These are phyloP conservation scores for Oxyria digyna DNA, from an alignment of 148 eudicot genomes.

Conservation along the genomic window DNA sequence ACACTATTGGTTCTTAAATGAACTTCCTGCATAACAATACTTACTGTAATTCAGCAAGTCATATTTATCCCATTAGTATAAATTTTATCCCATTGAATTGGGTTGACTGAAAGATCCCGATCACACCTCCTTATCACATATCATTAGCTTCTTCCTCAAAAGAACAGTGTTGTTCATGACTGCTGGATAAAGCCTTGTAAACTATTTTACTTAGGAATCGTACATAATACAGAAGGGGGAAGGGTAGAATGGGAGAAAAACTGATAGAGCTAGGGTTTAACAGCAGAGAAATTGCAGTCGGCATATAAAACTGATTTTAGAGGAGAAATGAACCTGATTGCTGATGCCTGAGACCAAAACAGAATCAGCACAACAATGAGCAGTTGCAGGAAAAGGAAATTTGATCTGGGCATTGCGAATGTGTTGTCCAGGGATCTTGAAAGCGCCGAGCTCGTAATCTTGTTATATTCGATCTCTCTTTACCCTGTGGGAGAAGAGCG, in stretches of 20 bases:
- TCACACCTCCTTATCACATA: too few species aligned
- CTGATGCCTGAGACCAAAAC: background rate
- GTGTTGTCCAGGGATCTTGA: background rate
- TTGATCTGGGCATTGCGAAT: background rate
- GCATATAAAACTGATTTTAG: background rate
- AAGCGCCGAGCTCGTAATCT: background rate
- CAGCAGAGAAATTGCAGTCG: background rate
- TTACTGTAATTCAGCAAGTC: too few species aligned
- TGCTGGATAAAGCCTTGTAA: too few species aligned
- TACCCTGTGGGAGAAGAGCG: too few species aligned
- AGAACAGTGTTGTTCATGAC: too few species aligned
- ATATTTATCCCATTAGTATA: too few species aligned
- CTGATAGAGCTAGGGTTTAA: background rate
- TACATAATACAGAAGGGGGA: background rate
- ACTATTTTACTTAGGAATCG: background rate
- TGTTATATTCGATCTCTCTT: background rate
- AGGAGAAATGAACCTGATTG: slow-evolving; percentile 9
- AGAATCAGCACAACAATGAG: background rate
- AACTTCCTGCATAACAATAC: too few species aligned
- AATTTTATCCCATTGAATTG: too few species aligned
- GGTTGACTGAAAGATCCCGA: too few species aligned
- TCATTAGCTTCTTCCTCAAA: too few species aligned
- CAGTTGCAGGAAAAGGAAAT: background rate
- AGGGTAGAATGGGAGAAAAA: background rate
- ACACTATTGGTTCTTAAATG: too few species aligned